A percentile compares a stretch with the other conserved stretches of the same genome.
These are phyloP conservation scores for Nitzschia inconspicua DNA, from an alignment of 108 stramenopile genomes.

Conservation along the genomic window DNA sequence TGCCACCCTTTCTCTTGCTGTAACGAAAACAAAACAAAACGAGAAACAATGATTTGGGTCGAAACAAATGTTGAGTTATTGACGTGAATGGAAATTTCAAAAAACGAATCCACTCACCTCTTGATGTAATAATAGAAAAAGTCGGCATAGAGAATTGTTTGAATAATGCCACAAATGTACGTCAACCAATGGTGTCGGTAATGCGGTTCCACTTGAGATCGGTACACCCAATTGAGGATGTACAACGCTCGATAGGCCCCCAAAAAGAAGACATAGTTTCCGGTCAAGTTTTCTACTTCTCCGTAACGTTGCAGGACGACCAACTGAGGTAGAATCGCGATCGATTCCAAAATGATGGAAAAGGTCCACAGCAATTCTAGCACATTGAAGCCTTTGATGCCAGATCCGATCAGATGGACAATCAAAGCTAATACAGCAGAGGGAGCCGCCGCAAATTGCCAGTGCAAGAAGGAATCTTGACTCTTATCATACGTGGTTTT, in stretches of 20 bases:
- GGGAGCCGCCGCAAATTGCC: constrained; percentile 94
- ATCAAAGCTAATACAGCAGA: constrained; percentile 82
- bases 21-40: constrained; percentile 4
- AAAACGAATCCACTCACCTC: constrained; percentile 11
- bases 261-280: constrained; percentile 97
- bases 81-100: background rate
- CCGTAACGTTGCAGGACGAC: constrained; percentile 96
- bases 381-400: constrained; percentile 34
- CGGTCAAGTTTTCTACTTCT: constrained; percentile 97
- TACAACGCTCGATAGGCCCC: constrained; percentile 96
- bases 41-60: constrained; percentile 6
- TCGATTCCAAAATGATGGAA: constrained; percentile 92
- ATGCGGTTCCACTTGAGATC: constrained; percentile 79
- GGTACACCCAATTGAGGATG: constrained; percentile 99
- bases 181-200: constrained; percentile 95
- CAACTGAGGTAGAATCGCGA: constrained; percentile 97
- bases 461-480: constrained; percentile 97
- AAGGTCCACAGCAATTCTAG: constrained; percentile 94
- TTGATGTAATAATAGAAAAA: constrained; percentile 98
- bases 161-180: constrained; percentile 91
- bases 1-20: constrained; percentile 75
- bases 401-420: constrained; percentile 69
- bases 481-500: constrained; percentile 94
- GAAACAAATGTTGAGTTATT: background rate
- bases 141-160: constrained; percentile 97